Evolutionary conservation across 306 rosid species (phyloP).

Genomic region (Arachis hypogaea): DNA sequence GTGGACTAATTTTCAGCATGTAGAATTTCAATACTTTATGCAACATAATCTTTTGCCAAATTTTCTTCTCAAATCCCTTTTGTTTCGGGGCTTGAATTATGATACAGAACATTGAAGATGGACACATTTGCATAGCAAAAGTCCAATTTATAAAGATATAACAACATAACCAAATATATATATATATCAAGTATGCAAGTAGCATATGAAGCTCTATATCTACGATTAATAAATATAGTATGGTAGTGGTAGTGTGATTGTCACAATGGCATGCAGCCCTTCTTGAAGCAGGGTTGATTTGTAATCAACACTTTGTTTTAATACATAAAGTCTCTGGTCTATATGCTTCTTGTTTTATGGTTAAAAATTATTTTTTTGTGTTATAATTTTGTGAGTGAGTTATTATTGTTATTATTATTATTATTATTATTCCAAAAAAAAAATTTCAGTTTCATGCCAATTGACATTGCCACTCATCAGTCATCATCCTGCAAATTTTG

Average conservation of each 20-base stretch:
- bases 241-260: not conserved
- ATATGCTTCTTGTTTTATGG: constrained; percentile 10
- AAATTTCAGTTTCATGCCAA: constrained; percentile 16
- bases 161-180: too few species aligned
- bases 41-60: not conserved
- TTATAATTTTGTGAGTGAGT: constrained; percentile 16
- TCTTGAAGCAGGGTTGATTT: not conserved
- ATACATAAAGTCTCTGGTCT: constrained; percentile 17
- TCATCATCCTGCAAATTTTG: constrained; percentile 24
- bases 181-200: not conserved
- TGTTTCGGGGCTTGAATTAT: too few species aligned
- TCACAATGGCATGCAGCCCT: not conserved
- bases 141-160: too few species aligned
- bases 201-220: not conserved
- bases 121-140: too few species aligned
- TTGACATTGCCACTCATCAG: constrained; percentile 1
- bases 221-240: not conserved
- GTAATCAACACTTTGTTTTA: not conserved
- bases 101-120: too few species aligned
- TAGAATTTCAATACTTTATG: not conserved
- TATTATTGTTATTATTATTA: not conserved
- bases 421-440: not conserved
- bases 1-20: not conserved
- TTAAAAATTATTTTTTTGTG: constrained; percentile 18
- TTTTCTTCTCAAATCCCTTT: too few species aligned